A percentile compares a stretch with the other conserved stretches of the same genome.
phyloP scores from a whole-genome alignment of 2,329 filamentous ascomycete species.

The Gnomoniopsis smithogilvyi region DNA sequence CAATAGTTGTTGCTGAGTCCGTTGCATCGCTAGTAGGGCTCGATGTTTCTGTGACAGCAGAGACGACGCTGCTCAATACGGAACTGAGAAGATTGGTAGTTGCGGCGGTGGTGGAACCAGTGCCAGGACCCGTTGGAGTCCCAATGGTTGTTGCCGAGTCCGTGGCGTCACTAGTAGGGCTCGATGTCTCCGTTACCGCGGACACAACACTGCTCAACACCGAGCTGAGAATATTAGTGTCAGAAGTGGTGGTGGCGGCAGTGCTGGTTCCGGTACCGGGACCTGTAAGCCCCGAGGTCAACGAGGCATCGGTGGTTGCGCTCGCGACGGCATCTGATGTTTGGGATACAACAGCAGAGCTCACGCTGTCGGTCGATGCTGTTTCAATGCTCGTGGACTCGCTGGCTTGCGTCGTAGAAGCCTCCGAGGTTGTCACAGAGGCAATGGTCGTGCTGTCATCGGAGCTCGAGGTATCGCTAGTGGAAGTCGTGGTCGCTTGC shows the following conservation, averaged over 20 bases:
- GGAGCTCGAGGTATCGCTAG: neutral
- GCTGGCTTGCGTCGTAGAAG: neutral
- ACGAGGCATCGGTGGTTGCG: neutral
- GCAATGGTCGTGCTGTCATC: neutral
- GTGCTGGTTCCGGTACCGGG: neutral
- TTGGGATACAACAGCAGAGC: neutral
- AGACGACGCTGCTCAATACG: neutral
- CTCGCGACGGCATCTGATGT: neutral
- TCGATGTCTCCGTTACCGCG: neutral
- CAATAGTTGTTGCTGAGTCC: neutral
- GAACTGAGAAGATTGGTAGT: neutral
- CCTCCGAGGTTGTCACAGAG: neutral
- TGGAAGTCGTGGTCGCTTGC: neutral
- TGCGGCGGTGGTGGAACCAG: constrained; percentile 1
- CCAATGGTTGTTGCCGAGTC: constrained; percentile 9
- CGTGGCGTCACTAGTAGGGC: neutral
- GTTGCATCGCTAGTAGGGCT: neutral
- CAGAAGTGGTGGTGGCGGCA: neutral
- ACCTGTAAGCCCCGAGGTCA: neutral
- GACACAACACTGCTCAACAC: neutral
- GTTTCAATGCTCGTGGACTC: neutral
- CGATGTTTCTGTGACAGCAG: neutral
- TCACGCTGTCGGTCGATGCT: neutral
- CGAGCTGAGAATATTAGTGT: neutral
- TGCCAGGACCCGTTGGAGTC: constrained; percentile 8